Conservation (phyloP, 257 asterid genomes). For the Cinchona pubescens region DNA sequence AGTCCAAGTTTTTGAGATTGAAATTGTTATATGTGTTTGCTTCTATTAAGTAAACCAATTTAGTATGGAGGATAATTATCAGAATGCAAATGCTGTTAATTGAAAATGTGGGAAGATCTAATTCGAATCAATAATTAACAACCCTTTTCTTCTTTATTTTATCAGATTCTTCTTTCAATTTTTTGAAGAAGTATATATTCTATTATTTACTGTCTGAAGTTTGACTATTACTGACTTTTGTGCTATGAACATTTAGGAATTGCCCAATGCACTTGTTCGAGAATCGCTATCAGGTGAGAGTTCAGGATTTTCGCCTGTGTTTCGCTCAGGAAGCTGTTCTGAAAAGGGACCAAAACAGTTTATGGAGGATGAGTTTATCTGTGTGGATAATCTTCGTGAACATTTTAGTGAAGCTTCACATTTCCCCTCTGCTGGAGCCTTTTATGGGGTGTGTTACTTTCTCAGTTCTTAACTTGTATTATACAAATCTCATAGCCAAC, state of each 20-base stretch:
- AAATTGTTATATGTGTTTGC: background rate
- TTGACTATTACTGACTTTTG: background rate
- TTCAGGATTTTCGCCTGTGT: conserved; percentile 52
- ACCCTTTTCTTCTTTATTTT: background rate
- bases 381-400: conserved; percentile 66
- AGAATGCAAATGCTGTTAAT: background rate
- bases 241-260: conserved; percentile 35
- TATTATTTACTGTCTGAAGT: background rate
- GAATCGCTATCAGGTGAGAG: conserved; percentile 45
- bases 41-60: background rate
- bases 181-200: background rate
- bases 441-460: conserved; percentile 66
- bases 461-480: conserved; percentile 17
- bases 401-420: conserved; percentile 41
- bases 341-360: conserved; percentile 77
- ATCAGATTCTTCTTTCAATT: conserved; percentile 1
- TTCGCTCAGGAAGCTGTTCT: conserved; percentile 80
- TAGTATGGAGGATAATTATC: background rate
- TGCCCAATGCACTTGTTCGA: conserved; percentile 27
- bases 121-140: background rate
- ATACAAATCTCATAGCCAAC: background rate
- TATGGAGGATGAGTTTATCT: conserved; percentile 81
- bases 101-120: background rate
- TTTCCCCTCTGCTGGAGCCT: conserved; percentile 63
- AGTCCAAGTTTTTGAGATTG: background rate